These are phyloP conservation scores for Beauveria medogensis DNA, from an alignment of 2,329 filamentous ascomycete species.

Conservation along the genomic window DNA sequence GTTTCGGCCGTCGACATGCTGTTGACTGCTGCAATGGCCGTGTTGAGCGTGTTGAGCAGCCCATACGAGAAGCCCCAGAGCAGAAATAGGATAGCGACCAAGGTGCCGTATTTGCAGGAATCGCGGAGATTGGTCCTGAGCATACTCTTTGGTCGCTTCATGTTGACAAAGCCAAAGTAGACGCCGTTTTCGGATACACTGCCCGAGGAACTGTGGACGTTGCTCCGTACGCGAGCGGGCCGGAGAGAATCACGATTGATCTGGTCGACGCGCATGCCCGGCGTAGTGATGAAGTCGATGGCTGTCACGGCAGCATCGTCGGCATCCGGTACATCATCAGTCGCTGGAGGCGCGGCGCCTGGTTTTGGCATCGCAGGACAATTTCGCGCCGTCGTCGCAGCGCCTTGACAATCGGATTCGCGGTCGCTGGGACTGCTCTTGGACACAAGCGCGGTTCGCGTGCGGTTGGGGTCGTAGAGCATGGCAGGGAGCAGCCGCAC, in stretches of 20 bases:
- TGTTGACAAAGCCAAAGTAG: conserved; percentile 73
- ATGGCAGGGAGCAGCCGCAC: conserved; percentile 53
- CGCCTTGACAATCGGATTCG: conserved; percentile 14
- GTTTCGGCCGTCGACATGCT: conserved; percentile 54
- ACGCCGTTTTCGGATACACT: conserved; percentile 36
- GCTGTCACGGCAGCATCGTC: conserved; percentile 25
- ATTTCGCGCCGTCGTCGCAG: not conserved
- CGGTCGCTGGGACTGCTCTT: conserved; percentile 24
- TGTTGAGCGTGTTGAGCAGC: conserved; percentile 73
- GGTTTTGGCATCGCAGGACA: not conserved
- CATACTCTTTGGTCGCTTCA: conserved; percentile 61
- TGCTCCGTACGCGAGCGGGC: conserved; percentile 17
- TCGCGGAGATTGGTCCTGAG: conserved; percentile 55
- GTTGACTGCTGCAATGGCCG: conserved; percentile 55
- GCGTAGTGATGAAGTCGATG: conserved; percentile 40
- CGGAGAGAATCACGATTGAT: not conserved
- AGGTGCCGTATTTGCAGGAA: conserved; percentile 61
- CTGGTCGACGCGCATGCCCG: conserved; percentile 21
- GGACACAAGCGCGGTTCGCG: conserved; percentile 19
- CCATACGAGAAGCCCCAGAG: conserved; percentile 90
- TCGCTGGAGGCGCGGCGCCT: conserved; percentile 2
- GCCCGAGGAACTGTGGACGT: conserved; percentile 27
- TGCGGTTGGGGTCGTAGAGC: conserved; percentile 44
- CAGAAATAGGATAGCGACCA: conserved; percentile 77
- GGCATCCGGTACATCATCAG: conserved; percentile 15